Percentiles rank a stretch among this genome's conserved stretches.
Evolutionary conservation across 805 yeast genomes (phyloP).

Genomic region (Yamadazyma paraphyllophila): DNA sequence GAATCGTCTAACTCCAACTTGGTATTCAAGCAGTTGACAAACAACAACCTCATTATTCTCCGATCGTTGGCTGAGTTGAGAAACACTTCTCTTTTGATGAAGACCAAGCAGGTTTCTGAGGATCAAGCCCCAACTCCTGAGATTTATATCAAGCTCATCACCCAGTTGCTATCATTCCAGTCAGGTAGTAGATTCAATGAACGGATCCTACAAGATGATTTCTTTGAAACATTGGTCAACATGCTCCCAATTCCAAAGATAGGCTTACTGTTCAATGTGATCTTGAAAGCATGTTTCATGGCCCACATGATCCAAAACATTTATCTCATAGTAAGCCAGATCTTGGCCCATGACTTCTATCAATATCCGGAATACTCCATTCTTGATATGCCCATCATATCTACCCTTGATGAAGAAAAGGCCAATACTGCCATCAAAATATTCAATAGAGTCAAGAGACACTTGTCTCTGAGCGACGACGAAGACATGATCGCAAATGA

Average conservation of each 20-base stretch:
- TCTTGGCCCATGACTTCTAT: conserved; percentile 27
- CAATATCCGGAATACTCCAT: conserved; percentile 22
- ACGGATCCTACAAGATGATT: conserved; percentile 43
- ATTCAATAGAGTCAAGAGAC: conserved; percentile 19
- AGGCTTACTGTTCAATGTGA: conserved; percentile 44
- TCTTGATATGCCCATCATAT: conserved; percentile 37
- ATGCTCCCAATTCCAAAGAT: conserved; percentile 47
- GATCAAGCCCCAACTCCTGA: conserved; percentile 24
- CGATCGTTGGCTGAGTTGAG: conserved; percentile 47
- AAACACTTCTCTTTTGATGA: conserved; percentile 32
- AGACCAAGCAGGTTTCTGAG: conserved; percentile 36
- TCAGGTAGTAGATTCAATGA: conserved; percentile 28
- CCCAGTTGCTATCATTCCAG: conserved; percentile 33
- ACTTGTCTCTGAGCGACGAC: conserved; percentile 7
- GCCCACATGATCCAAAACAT: conserved; percentile 52
- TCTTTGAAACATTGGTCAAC: conserved; percentile 52
- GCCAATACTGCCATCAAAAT: conserved; percentile 22
- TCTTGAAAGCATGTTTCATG: conserved; percentile 48
- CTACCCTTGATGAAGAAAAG: conserved; percentile 20
- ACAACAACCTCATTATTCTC: conserved; percentile 58
- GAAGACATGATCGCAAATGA: conserved; percentile 18
- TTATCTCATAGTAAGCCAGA: conserved; percentile 22
- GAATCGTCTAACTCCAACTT: conserved; percentile 38
- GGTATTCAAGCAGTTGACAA: conserved; percentile 56
- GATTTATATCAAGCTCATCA: conserved; percentile 31